Conservation (phyloP, 495 filamentous ascomycete species). For the Penicillium turbatum region DNA sequence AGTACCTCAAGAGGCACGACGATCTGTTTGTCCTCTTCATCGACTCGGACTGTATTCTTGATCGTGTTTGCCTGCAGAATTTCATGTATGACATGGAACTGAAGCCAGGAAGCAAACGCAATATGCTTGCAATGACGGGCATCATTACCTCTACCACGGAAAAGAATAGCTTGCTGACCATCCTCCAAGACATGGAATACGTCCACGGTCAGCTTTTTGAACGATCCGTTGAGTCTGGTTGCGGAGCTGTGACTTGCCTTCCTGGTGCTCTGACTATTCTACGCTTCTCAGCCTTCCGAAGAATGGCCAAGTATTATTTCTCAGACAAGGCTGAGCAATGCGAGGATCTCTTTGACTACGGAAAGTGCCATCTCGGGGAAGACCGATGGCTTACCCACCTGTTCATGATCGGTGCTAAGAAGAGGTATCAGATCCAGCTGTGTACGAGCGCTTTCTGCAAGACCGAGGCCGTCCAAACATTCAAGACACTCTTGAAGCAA, state of each 20-base stretch:
- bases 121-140: slow-evolving; percentile 98
- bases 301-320: slow-evolving; percentile 99
- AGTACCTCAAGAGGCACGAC: slow-evolving; percentile 85
- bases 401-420: slow-evolving; percentile 96
- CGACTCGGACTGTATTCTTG: slow-evolving; percentile 96
- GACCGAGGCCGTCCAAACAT: slow-evolving; percentile 92
- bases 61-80: slow-evolving; percentile 90
- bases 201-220: slow-evolving; percentile 97
- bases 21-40: slow-evolving; percentile 96
- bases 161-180: slow-evolving; percentile 83
- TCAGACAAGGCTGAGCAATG: slow-evolving; percentile 95
- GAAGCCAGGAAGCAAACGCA: slow-evolving; percentile 85
- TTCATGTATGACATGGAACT: slow-evolving; percentile 99
- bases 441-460: slow-evolving; percentile 98
- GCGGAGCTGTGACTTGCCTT: slow-evolving; percentile 91
- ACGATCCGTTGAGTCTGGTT: slow-evolving; percentile 91
- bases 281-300: slow-evolving; percentile 91
- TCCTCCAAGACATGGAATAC: slow-evolving; percentile 98
- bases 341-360: slow-evolving; percentile 94
- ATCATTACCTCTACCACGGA: slow-evolving; percentile 93
- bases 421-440: slow-evolving; percentile 94
- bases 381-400: slow-evolving; percentile 97
- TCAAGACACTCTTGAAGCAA: slow-evolving; percentile 84
- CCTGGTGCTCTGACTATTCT: slow-evolving; percentile 93
- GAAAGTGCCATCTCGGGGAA: slow-evolving; percentile 92